These are phyloP conservation scores for Williopsis jadinii DNA, from an alignment of 1,139 yeast genomes.

Conservation along the genomic window DNA sequence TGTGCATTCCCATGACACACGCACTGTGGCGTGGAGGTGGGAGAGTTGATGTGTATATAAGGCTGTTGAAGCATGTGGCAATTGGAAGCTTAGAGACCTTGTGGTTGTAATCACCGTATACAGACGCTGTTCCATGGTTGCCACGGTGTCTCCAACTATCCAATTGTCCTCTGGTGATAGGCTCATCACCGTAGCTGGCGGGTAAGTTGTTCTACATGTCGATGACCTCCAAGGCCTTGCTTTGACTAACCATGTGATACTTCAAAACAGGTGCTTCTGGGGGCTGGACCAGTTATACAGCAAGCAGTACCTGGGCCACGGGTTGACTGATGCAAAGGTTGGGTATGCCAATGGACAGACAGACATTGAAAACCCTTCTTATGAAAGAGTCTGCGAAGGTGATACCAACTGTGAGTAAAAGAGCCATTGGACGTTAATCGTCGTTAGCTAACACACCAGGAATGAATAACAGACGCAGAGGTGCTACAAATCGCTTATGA, in stretches of 20 bases:
- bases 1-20: no score
- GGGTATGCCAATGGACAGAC: constrained; percentile 81
- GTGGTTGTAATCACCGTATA: no score
- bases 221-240: not conserved
- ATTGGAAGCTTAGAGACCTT: no score
- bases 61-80: no score
- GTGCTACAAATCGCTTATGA: constrained; percentile 77
- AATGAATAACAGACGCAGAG: constrained; percentile 41
- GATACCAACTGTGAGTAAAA: constrained; percentile 39
- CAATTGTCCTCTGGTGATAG: constrained; percentile 36
- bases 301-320: constrained; percentile 54
- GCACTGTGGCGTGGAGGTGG: no score
- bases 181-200: constrained; percentile 63
- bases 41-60: no score
- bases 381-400: constrained; percentile 71
- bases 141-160: constrained; percentile 24
- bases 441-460: not conserved
- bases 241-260: constrained; percentile 2
- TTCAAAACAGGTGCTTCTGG: constrained; percentile 69
- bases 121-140: not conserved
- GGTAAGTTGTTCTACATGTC: constrained; percentile 9
- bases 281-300: constrained; percentile 83
- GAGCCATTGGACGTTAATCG: not conserved
- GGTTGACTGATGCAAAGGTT: constrained; percentile 69
- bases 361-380: constrained; percentile 43